phyloP scores from a whole-genome alignment of 2,329 filamentous ascomycete genomes.

The Verticillium tricorpus region DNA sequence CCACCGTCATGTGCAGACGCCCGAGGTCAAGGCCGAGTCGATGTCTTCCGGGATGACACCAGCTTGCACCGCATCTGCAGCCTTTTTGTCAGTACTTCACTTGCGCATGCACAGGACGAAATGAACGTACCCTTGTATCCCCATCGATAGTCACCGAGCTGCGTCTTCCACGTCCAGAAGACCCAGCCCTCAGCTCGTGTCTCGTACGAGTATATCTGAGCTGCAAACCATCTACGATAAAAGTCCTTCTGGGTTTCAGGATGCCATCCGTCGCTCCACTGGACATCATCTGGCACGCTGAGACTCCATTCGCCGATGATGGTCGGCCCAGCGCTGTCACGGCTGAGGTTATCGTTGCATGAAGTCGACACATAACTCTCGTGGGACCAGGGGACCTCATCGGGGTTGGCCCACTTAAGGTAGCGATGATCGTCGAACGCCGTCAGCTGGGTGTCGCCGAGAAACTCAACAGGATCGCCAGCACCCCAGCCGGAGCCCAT shows the following conservation, averaged over 20 bases:
- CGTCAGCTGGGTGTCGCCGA: constrained; percentile 37
- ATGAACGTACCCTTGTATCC: constrained; percentile 16
- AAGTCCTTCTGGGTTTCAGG: constrained; percentile 37
- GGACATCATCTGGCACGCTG: constrained; percentile 41
- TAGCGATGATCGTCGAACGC: constrained; percentile 58
- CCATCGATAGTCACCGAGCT: constrained; percentile 24
- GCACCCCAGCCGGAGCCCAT: constrained; percentile 50
- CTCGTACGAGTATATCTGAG: constrained; percentile 52
- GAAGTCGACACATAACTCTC: constrained; percentile 45
- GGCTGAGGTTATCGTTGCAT: constrained; percentile 41
- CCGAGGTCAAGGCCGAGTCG: background rate
- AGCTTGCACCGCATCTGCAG: background rate
- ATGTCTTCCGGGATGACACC: background rate
- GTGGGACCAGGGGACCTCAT: constrained; percentile 35
- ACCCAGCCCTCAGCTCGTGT: constrained; percentile 46
- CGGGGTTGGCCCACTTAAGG: constrained; percentile 44
- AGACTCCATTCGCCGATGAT: constrained; percentile 58
- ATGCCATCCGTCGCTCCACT: constrained; percentile 39
- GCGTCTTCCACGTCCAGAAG: constrained; percentile 58
- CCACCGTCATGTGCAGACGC: background rate
- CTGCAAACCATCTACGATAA: constrained; percentile 53
- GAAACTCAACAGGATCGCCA: constrained; percentile 43
- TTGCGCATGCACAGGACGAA: background rate
- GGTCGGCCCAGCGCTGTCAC: constrained; percentile 34
- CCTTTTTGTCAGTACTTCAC: background rate